phyloP scores from a whole-genome alignment of 2,329 filamentous ascomycete genomes.

The Diplodia corticola region DNA sequence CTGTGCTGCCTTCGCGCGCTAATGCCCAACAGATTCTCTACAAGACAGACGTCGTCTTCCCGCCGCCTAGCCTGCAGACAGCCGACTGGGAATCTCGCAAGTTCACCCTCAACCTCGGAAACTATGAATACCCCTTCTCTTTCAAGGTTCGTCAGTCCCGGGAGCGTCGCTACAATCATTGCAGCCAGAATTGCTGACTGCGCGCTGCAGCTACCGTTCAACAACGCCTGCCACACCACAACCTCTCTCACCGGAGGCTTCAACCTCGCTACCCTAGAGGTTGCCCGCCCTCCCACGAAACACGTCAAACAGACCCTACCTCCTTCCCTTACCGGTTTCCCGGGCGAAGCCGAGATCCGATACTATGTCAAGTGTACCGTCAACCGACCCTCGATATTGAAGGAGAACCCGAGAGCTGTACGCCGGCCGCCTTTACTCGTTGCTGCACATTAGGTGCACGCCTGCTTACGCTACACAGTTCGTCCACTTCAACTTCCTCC shows the following conservation, averaged over 20 bases:
- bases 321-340: constrained; percentile 84
- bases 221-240: constrained; percentile 65
- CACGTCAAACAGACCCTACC: constrained; percentile 88
- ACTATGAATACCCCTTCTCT: constrained; percentile 74
- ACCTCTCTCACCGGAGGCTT: constrained; percentile 30
- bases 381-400: constrained; percentile 82
- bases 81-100: constrained; percentile 46
- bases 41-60: constrained; percentile 71
- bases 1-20: not conserved
- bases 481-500: constrained; percentile 74
- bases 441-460: too few species aligned
- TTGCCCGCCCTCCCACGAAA: constrained; percentile 48
- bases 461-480: constrained; percentile 19
- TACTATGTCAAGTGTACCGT: constrained; percentile 98
- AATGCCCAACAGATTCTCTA: constrained; percentile 63
- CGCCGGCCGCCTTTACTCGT: constrained; percentile 8
- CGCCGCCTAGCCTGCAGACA: constrained; percentile 48
- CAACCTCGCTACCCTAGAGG: constrained; percentile 46
- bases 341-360: constrained; percentile 81
- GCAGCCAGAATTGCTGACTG: not conserved
- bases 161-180: not conserved
- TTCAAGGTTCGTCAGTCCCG: constrained; percentile 62
- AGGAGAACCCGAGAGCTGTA: constrained; percentile 75
- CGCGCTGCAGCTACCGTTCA: constrained; percentile 56
- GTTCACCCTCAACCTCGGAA: constrained; percentile 65